Evolutionary conservation across 768 basidiomycete species (phyloP), one percentile per base, ranked within the genome.

Genomic region (Solioccasus polychromus): DNA sequence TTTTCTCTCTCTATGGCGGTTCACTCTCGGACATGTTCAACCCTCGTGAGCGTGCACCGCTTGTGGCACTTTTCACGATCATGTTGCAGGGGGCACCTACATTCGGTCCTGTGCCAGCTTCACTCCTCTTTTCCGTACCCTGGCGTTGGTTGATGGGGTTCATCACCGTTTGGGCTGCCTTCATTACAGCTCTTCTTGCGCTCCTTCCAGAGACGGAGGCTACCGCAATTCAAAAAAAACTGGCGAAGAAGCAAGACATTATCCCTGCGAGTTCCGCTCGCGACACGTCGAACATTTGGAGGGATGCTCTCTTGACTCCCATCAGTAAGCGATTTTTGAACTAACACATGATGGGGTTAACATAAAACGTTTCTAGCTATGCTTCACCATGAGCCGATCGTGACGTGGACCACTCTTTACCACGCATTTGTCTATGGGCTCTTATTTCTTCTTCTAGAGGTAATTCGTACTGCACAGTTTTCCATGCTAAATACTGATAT

Each of bases 41-140:
- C 24, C 59, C 62, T 18, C 54, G 44, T 11, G 62, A 63, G 41
- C 62, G 62, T 12, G 62, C 54, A 0, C 57, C 62, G 15, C 50
- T 63, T 17, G 57, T 63, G 11, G 62, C 62, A 4, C 51, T 63
- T n/a, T 63, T 63, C 36, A 63, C 62, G 5, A 32, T 63, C 28
- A 54, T 63, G 39, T n/a, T 63, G 17, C 62, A 63, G 29, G 62
- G 62, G 14, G 61, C 62, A 3, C 62, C 62, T 4, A 61, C 62
- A 1, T 54, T 63, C 34, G 62, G 62, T 1, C 62, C 62, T 3
- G 50, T 63, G 2, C 61, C 61, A 18, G 47, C 60, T 3, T 58
- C 62, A 3, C 11, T 60, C n/a, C 24, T 62, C 2, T 58, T 58
- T 5, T 39, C 52, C n/a, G 34, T 59, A 8, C 55, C 50, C 31